Evolutionary conservation across 129 eudicot species (phyloP).

Genomic region (Apium graveolens): DNA sequence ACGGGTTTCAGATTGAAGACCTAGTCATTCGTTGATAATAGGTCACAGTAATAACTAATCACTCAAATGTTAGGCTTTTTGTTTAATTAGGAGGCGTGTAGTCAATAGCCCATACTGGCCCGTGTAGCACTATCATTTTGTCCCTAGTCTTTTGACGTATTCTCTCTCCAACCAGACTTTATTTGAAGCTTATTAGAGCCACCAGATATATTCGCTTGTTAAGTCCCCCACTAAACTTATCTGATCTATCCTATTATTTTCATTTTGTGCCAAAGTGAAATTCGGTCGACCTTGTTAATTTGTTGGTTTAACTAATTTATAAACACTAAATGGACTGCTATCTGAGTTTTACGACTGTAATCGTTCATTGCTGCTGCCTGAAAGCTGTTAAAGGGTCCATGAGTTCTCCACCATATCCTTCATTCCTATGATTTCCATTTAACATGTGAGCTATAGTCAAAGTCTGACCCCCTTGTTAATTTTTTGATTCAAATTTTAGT

Average conservation of each 20-base stretch:
- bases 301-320: no score
- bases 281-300: no score
- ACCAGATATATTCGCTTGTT: not conserved
- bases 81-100: not conserved
- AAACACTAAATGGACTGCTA: not conserved
- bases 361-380: not conserved
- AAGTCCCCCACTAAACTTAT: not conserved
- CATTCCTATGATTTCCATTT: slow-evolving; percentile 8
- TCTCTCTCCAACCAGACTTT: not conserved
- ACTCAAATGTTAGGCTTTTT: not conserved
- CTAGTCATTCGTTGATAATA: not conserved
- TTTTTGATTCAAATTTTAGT: not conserved
- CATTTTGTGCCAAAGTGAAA: no score
- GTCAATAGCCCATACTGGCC: not conserved
- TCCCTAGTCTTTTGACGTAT: not conserved
- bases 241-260: no score
- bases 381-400: not conserved
- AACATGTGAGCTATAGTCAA: not conserved
- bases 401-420: not conserved
- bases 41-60: not conserved
- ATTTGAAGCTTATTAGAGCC: not conserved
- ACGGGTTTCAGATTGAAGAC: not conserved
- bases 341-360: not conserved
- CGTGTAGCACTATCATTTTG: not conserved
- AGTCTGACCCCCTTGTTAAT: not conserved